Percentiles rank a stretch among this genome's conserved stretches.
These are phyloP conservation scores for Solanum appendiculatum DNA, from an alignment of 257 asterid genomes.

Conservation along the genomic window DNA sequence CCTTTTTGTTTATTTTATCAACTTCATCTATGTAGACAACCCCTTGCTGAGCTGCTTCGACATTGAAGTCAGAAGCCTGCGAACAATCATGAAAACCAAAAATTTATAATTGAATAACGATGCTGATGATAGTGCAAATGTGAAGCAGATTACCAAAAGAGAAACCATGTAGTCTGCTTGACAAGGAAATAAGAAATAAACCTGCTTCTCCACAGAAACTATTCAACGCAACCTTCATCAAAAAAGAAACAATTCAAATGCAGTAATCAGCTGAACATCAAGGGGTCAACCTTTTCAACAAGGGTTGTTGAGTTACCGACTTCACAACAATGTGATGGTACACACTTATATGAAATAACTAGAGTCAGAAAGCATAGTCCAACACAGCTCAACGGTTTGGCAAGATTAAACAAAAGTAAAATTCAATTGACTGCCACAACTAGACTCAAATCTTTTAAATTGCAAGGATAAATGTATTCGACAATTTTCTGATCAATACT, in stretches of 20 bases:
- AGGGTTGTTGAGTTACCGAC: too few species aligned
- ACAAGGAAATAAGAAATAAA: background rate
- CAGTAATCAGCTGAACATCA: background rate
- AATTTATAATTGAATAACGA: background rate
- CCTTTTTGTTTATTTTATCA: constrained; percentile 92
- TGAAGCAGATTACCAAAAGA: background rate
- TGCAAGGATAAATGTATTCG: too few species aligned
- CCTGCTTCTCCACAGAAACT: background rate
- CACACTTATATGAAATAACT: too few species aligned
- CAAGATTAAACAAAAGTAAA: too few species aligned
- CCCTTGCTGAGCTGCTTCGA: constrained; percentile 88
- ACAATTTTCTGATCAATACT: too few species aligned
- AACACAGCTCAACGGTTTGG: too few species aligned
- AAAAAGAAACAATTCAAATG: background rate
- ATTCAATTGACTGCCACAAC: too few species aligned
- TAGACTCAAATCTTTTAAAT: too few species aligned
- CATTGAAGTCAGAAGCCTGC: constrained; percentile 72
- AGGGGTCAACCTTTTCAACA: background rate
- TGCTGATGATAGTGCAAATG: background rate
- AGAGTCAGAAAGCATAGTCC: too few species aligned
- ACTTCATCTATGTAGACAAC: constrained; percentile 87
- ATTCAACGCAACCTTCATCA: background rate
- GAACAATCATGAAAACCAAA: constrained; percentile 14
- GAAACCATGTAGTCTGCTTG: background rate
- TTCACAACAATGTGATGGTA: too few species aligned